These are phyloP conservation scores for Scedosporium dehoogii DNA, from an alignment of 2,329 filamentous ascomycete species.

Conservation along the genomic window DNA sequence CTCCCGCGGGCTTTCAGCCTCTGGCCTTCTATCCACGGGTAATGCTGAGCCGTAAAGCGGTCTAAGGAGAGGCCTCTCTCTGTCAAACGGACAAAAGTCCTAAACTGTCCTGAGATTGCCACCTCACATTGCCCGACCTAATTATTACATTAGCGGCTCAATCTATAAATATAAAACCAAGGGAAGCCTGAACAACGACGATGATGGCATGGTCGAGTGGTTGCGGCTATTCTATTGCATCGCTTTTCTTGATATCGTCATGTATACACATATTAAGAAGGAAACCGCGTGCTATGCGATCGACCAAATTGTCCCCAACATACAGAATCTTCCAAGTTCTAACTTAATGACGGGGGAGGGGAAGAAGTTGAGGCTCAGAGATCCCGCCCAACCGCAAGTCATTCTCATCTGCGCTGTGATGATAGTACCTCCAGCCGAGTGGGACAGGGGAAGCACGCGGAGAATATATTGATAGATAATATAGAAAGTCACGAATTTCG, in stretches of 20 bases:
- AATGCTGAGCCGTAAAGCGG: too few relatives aligned
- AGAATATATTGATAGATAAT: neutral
- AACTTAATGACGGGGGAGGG: neutral
- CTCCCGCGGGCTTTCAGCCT: too few relatives aligned
- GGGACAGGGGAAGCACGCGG: neutral
- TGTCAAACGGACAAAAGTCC: neutral
- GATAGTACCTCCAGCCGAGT: neutral
- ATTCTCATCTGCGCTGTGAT: neutral
- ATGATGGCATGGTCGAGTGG: neutral
- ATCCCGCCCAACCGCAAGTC: neutral
- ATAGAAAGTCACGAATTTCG: neutral
- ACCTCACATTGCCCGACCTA: neutral
- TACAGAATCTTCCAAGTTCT: neutral
- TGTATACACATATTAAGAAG: neutral
- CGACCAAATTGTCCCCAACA: neutral
- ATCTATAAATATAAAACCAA: neutral
- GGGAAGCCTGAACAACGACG: neutral
- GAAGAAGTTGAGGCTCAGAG: neutral
- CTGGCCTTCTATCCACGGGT: too few relatives aligned
- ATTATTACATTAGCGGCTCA: neutral
- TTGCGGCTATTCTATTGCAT: neutral
- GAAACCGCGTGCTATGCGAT: neutral
- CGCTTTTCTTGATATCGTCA: neutral
- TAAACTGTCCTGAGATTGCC: neutral
- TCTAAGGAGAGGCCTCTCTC: too few relatives aligned